Evolutionary conservation across 2,329 filamentous ascomycete species (phyloP).

Genomic region (Aspergillus sergii): DNA sequence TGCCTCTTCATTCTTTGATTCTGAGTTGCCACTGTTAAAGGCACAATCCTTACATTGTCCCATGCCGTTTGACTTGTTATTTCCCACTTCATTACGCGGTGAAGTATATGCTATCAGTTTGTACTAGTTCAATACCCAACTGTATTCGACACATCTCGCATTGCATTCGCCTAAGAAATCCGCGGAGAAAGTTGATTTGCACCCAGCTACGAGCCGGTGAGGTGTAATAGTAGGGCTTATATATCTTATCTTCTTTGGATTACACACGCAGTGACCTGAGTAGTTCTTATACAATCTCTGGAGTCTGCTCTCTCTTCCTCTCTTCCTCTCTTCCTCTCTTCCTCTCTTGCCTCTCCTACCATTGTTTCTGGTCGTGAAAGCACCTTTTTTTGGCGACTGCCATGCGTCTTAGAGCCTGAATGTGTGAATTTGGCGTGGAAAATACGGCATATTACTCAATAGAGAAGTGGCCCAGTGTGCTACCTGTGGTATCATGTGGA

Average conservation of each 20-base stretch:
- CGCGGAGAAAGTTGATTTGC: background rate
- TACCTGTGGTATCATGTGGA: background rate
- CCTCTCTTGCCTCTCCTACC: background rate
- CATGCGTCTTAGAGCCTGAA: slow-evolving; percentile 14
- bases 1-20: background rate
- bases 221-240: background rate
- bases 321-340: background rate
- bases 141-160: background rate
- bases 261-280: background rate
- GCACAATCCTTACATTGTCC: background rate
- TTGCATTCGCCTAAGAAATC: background rate
- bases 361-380: background rate
- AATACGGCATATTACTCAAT: background rate
- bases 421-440: background rate
- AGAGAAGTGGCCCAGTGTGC: background rate
- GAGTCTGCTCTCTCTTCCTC: background rate
- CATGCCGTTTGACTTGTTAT: background rate
- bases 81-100: background rate
- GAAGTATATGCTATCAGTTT: background rate
- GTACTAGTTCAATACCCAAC: background rate
- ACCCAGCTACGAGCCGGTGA: background rate
- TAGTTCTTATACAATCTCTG: background rate
- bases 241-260: background rate
- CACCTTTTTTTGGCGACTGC: background rate
- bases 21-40: background rate